Conservation (phyloP, 2,329 filamentous ascomycete species). For the Neofusicoccum laricinum region DNA sequence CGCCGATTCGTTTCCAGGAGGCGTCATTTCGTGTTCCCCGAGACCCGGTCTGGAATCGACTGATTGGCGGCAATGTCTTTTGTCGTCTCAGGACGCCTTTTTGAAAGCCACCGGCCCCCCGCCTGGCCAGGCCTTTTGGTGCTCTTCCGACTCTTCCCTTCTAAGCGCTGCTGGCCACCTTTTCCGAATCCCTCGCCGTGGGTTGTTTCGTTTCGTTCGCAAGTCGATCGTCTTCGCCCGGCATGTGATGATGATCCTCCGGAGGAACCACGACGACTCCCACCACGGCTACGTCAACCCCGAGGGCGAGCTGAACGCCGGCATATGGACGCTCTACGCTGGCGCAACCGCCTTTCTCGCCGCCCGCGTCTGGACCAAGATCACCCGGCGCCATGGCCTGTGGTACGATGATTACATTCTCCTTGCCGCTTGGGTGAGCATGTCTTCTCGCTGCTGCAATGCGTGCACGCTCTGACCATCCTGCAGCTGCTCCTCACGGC, state of each 20-base stretch:
- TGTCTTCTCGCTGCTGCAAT: not conserved
- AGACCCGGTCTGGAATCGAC: not conserved
- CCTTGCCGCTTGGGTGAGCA: conserved; percentile 34
- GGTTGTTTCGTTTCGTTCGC: not conserved
- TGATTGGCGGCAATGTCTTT: not conserved
- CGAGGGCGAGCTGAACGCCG: conserved; percentile 34
- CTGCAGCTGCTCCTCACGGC: conserved; percentile 41
- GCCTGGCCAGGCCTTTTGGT: not conserved
- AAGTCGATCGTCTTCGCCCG: not conserved
- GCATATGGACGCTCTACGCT: conserved; percentile 38
- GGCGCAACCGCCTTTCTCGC: conserved; percentile 36
- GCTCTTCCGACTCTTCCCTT: not conserved
- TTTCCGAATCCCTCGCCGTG: not conserved
- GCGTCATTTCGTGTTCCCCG: conserved; percentile 8
- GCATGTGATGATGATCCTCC: conserved; percentile 7
- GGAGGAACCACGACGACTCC: conserved; percentile 16
- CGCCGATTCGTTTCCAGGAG: conserved; percentile 8
- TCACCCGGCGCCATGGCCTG: conserved; percentile 36
- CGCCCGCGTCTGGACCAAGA: conserved; percentile 36
- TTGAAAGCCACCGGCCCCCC: not conserved
- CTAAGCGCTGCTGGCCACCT: not conserved
- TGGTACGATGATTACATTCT: conserved; percentile 43
- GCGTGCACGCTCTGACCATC: not conserved
- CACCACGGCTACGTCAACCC: conserved; percentile 31
- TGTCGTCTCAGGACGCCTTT: not conserved